Conservation (phyloP, 139 green algal species). For the Chlorella sorokiniana region DNA sequence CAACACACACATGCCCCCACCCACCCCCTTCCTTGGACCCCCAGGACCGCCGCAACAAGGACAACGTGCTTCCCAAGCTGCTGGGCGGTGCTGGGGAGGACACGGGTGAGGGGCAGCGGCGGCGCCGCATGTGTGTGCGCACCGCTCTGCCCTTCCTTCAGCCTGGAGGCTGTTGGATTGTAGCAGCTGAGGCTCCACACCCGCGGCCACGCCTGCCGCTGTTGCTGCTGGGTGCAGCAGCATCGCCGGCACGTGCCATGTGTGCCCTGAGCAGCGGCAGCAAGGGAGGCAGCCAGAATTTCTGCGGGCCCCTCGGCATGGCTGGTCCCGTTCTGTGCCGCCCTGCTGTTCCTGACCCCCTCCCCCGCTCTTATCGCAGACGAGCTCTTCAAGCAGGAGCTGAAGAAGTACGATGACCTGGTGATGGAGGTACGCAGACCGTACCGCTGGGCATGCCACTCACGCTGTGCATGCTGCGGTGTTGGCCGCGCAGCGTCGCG, state of each 20-base stretch:
- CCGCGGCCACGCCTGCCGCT: background rate
- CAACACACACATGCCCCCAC: too few relatives aligned
- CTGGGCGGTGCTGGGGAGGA: too few relatives aligned
- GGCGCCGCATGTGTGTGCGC: background rate
- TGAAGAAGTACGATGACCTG: slow-evolving; percentile 88
- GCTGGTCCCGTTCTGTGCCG: too few relatives aligned
- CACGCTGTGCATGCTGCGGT: background rate
- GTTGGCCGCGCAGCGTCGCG: too few relatives aligned
- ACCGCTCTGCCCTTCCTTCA: background rate
- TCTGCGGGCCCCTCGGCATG: too few relatives aligned
- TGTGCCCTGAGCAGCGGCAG: too few relatives aligned
- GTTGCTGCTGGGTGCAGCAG: background rate
- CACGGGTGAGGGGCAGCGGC: too few relatives aligned
- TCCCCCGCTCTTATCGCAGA: slow-evolving; percentile 40
- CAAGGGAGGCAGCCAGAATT: too few relatives aligned
- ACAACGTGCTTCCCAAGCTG: slow-evolving; percentile 92
- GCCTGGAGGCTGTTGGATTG: background rate
- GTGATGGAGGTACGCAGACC: slow-evolving; percentile 28
- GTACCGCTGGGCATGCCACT: background rate
- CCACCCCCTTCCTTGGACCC: slow-evolving; percentile 46
- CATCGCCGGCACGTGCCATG: background rate
- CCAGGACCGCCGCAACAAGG: slow-evolving; percentile 76
- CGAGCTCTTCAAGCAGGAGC: slow-evolving; percentile 76
- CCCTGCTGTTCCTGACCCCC: background rate
- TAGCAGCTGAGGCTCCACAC: too few relatives aligned